Conservation (phyloP, 257 asterid genomes). For the Eustoma russellianum region DNA sequence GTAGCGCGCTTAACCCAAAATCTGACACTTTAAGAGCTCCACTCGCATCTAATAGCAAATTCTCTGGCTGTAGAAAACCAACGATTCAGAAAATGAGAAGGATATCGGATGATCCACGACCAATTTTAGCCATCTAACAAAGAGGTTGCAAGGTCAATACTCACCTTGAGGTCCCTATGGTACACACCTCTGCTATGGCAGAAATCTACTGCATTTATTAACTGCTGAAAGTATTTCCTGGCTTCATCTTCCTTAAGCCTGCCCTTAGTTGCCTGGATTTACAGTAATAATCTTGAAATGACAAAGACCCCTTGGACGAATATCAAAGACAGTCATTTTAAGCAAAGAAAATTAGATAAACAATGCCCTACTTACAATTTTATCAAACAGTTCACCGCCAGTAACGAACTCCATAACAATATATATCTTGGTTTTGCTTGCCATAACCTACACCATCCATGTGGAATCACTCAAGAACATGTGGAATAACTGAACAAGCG, state of each 20-base stretch:
- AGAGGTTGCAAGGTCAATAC: not conserved
- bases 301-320: conserved; percentile 1
- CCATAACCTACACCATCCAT: conserved; percentile 88
- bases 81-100: no score
- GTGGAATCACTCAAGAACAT: no score
- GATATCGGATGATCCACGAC: no score
- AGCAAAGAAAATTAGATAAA: conserved; percentile 6
- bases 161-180: conserved; percentile 88
- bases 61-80: conserved; percentile 62
- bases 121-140: not conserved
- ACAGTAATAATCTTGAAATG: no score
- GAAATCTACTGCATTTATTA: no score
- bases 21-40: conserved; percentile 85
- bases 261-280: conserved; percentile 62
- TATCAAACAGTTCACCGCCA: conserved; percentile 95
- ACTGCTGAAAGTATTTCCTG: conserved; percentile 88
- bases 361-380: conserved; percentile 56
- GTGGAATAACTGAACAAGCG: no score
- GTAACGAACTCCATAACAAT: conserved; percentile 88
- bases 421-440: conserved; percentile 91
- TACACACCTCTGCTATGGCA: conserved; percentile 95
- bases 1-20: conserved; percentile 91
- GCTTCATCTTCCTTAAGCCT: conserved; percentile 98
- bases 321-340: conserved; percentile 3
- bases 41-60: conserved; percentile 65